phyloP scores from a whole-genome alignment of 2,329 filamentous ascomycete species.

The Cordyceps militaris region DNA sequence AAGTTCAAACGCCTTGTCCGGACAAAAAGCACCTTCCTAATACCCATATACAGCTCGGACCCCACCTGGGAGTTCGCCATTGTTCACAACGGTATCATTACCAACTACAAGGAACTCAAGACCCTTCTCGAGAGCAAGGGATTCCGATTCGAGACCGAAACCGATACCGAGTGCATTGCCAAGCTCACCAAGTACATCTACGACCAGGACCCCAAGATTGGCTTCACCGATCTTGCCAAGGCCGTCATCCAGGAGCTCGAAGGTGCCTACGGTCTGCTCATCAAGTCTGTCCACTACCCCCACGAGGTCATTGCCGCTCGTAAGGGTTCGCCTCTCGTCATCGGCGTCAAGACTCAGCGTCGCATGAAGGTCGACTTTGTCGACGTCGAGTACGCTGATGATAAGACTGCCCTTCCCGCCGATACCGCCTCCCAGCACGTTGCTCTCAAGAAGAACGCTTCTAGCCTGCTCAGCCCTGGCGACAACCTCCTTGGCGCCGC shows the following conservation, averaged over 20 bases:
- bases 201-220: constrained; percentile 87
- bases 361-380: constrained; percentile 99
- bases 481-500: constrained; percentile 67
- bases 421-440: constrained; percentile 95
- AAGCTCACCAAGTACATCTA: constrained; percentile 98
- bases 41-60: constrained; percentile 61
- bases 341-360: constrained; percentile 92
- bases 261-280: constrained; percentile 91
- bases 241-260: constrained; percentile 97
- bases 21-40: background rate
- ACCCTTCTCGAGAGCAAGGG: constrained; percentile 88
- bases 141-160: constrained; percentile 98
- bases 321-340: constrained; percentile 95
- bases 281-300: constrained; percentile 98
- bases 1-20: constrained; percentile 28
- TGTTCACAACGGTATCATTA: constrained; percentile 99
- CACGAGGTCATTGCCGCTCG: constrained; percentile 96
- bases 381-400: constrained; percentile 93
- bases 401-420: constrained; percentile 74
- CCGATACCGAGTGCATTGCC: constrained; percentile 97
- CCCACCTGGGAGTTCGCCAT: constrained; percentile 92
- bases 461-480: constrained; percentile 59
- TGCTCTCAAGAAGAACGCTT: constrained; percentile 81
- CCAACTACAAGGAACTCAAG: constrained; percentile 99
- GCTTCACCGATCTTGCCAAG: constrained; percentile 95